A percentile compares a stretch with the other conserved stretches of the same genome.
Evolutionary conservation across 495 filamentous ascomycete species (phyloP).

Genomic region (Cercophora newfieldiana): DNA sequence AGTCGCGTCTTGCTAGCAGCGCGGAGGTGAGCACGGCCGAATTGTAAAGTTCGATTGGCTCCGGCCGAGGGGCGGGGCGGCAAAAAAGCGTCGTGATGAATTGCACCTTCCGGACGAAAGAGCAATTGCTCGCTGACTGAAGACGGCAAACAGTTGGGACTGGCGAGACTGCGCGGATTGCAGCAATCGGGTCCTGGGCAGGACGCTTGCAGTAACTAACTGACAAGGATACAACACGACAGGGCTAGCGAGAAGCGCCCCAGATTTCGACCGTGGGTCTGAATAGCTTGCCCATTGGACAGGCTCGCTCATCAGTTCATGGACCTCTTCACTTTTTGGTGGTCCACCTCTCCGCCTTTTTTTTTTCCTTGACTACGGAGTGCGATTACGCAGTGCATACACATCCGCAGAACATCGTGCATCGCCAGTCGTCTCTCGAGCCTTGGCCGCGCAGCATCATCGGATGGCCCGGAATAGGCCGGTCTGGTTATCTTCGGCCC

Average conservation of each 20-base stretch:
- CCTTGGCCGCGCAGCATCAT: neutral
- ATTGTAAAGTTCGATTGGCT: neutral
- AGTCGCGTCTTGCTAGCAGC: constrained; percentile 7
- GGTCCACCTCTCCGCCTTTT: neutral
- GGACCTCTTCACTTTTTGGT: neutral
- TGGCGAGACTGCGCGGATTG: neutral
- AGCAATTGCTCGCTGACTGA: neutral
- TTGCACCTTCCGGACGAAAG: neutral
- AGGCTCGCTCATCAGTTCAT: neutral
- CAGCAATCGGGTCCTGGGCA: constrained; percentile 16
- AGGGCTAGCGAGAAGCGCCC: neutral
- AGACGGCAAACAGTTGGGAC: neutral
- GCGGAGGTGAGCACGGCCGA: neutral
- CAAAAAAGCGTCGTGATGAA: neutral
- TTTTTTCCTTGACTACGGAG: neutral
- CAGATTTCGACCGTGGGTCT: neutral
- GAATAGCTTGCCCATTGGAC: neutral
- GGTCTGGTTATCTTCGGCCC: neutral
- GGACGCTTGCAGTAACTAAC: constrained; percentile 3
- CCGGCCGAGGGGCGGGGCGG: neutral
- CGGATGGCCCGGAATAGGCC: neutral
- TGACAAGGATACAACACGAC: neutral
- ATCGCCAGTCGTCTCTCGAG: neutral
- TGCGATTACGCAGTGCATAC: neutral
- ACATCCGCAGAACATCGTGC: neutral